These are phyloP conservation scores for Tetrahymena borealis DNA, from an alignment of 73 alveolate genomes.

Conservation along the genomic window DNA sequence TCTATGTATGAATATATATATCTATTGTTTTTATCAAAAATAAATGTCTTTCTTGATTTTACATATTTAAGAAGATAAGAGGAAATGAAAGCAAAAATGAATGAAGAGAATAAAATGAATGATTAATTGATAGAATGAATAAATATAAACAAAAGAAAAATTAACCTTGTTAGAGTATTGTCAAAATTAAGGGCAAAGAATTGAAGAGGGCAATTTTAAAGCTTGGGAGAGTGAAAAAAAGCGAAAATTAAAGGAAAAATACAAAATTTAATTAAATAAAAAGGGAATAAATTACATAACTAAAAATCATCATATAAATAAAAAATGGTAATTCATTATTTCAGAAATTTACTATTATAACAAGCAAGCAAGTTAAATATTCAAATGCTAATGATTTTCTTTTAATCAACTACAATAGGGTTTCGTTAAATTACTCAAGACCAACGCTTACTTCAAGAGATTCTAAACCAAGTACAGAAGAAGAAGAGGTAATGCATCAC, in stretches of 20 bases:
- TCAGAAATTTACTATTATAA: neutral
- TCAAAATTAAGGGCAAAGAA: neutral
- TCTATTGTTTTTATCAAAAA: too few species aligned
- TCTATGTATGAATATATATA: too few species aligned
- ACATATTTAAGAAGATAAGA: too few species aligned
- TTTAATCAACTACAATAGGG: slow-evolving; percentile 59
- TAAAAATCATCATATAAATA: neutral
- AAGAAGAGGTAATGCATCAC: slow-evolving; percentile 54
- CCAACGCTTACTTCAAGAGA: slow-evolving; percentile 95
- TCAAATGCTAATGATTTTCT: neutral
- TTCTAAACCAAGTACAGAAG: slow-evolving; percentile 98
- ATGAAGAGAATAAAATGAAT: neutral
- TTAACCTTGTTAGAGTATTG: neutral
- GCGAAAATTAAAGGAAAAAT: neutral
- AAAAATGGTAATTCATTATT: neutral
- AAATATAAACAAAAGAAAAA: neutral
- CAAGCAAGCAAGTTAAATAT: neutral
- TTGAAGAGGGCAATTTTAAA: neutral
- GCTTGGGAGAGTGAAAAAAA: slow-evolving; percentile 1
- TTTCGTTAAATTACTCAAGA: slow-evolving; percentile 97
- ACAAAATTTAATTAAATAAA: neutral
- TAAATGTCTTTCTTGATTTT: too few species aligned
- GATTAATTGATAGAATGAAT: neutral
- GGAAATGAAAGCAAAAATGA: neutral
- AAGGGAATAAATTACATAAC: neutral